Base-by-base conservation (phyloP, 2,329 filamentous ascomycete species). In the Biscogniauxia sp. region DNA sequence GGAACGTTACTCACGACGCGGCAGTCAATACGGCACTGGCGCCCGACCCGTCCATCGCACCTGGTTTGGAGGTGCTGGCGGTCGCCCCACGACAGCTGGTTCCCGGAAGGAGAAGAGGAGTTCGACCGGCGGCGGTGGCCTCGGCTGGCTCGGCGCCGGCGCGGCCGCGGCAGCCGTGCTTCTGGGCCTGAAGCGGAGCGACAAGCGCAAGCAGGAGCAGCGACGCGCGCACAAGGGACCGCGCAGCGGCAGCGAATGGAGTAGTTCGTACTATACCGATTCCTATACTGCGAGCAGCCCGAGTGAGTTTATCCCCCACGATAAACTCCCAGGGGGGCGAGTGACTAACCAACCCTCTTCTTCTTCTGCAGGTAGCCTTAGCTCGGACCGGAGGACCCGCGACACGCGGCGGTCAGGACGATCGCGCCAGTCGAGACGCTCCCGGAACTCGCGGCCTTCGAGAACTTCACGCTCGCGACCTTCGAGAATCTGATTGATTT, bases 1-100 rank as follows among this genome's bases (percentile, higher is more conserved):
- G 71, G 87, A 90, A 72, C 84, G 84, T 52, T 85, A 84, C 73
- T 82, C 80, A 17, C 79, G 79, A 61, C 79, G 78, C 68, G 78
- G 78, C 19, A 79, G 79, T 11, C 72, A 74, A 15, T 74, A 80
- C 69, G 76, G 77, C 13, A 64, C 45, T 23, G 54, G 45, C 20
- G 63, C 58, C 3, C 83, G 86, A 63, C 82, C 85, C 57, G 78
- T 80, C 64, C 82, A 85, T 68, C 76, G 79, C 56, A 82, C 80
- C 53, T 88, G 85, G 81, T 86, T 84, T 58, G 84, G 81, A 26
- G 79, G 80, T 41, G 77, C 80, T 13, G 77, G 81, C 60, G 73
- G 77, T 60, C 74, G 80, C 62, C 75, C 79, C 50, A 72, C 77
- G 58, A 70, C 75, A 57, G 73, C 64, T 51, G 67, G 64, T 37